These are phyloP conservation scores for Oryza punctata DNA, from an alignment of 176 grass and related monocot genomes.

Conservation along the genomic window DNA sequence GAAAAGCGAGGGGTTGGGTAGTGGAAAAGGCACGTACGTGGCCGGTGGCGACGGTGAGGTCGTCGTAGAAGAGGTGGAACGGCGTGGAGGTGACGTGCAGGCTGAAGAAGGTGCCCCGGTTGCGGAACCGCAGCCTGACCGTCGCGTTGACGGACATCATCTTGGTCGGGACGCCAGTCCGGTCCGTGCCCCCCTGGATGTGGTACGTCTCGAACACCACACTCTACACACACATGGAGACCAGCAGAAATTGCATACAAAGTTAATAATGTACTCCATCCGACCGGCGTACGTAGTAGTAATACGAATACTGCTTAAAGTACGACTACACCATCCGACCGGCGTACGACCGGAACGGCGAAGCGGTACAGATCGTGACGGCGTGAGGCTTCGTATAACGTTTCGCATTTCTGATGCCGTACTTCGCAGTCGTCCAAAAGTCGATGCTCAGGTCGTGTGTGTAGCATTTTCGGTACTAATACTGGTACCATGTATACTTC, in stretches of 20 bases:
- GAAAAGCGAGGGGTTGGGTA: background rate
- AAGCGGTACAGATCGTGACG: no score
- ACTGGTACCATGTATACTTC: no score
- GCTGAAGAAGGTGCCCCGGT: conserved; percentile 95
- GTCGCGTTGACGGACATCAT: conserved; percentile 94
- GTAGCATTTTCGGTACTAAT: no score
- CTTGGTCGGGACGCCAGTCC: conserved; percentile 92
- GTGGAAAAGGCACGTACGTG: conserved; percentile 38
- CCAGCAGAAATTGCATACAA: background rate
- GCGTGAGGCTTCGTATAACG: no score
- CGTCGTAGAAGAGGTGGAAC: conserved; percentile 71
- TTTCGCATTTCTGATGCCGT: no score
- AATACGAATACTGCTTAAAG: no score
- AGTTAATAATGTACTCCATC: background rate
- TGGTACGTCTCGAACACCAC: conserved; percentile 94
- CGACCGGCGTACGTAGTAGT: no score
- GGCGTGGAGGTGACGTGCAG: conserved; percentile 88
- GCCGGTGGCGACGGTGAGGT: conserved; percentile 85
- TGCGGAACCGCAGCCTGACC: conserved; percentile 82
- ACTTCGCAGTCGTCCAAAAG: no score
- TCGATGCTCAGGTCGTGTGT: no score
- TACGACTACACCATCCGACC: no score
- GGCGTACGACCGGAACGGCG: no score
- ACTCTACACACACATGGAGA: conserved; percentile 45
- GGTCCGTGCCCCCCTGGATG: conserved; percentile 94